Base-by-base conservation (phyloP, 78 protist species). In the Protostelium mycophagum region DNA sequence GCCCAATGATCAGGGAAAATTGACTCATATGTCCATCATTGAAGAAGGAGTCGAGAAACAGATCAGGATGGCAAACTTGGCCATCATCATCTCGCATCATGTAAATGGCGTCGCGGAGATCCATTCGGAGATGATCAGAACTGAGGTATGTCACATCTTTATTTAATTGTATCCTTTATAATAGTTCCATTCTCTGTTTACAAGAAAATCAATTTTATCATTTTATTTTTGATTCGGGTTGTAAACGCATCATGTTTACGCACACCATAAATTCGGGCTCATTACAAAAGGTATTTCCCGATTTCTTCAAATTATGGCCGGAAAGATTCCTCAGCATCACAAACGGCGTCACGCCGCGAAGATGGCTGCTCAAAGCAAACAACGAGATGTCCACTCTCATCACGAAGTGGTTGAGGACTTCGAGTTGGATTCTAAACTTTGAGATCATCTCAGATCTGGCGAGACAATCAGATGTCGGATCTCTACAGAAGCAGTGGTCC, bases 291-390 rank as follows among this genome's bases (percentile, higher is more conserved):
- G 91, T 93, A 37, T 96, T 96, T 96, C 91, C 91, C 34, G 90
- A 91, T 73, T 98, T 97, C 88, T 87, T 88, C 93, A 93, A 92
- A 63, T 0, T 98, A 29, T 96, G 90, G 91, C 98, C 98, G 36
- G 89, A 97, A 38, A 95, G 95, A 63, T 97, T 98, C 96, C 94
- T 87, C 38, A 96, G 96, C 91, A 95, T 91, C 93, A 98, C 99
- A 39, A 98, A 98, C 93, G 99, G 99, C 39, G 98, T 98, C 16
- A 98, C 99, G 0, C 98, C 97, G 36, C 91, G 99, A 51, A 92
- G 99, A 51, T 98, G 99, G 99, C 87, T 98, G 83, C 90, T 90
- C 28, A 90, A 89, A 87, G 63, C 94, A 86, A 98, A 98, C 93
- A 97, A 98, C 34, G 38, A 87, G 10, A 91, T 98, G 28, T 28